Conservation (phyloP, 2,329 filamentous ascomycete species). For the Orbilia blumenaviensis region DNA sequence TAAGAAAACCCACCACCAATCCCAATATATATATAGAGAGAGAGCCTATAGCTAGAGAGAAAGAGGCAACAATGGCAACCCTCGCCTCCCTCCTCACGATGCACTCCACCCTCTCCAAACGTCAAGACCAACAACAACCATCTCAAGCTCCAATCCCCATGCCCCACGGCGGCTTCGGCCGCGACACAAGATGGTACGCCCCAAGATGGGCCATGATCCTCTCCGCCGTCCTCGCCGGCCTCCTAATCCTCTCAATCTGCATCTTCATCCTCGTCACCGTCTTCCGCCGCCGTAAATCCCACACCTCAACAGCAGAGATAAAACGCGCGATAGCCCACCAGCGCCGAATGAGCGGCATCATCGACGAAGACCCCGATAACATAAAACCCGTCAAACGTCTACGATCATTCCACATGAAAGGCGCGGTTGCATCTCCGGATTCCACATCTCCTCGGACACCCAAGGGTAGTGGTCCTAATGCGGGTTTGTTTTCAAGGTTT, state of each 20-base stretch:
- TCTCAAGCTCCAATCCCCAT: constrained; percentile 47
- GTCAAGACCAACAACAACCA: constrained; percentile 29
- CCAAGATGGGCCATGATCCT: constrained; percentile 50
- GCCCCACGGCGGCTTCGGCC: constrained; percentile 47
- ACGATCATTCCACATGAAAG: constrained; percentile 48
- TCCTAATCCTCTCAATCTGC: constrained; percentile 7
- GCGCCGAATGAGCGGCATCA: constrained; percentile 41
- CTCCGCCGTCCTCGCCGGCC: constrained; percentile 19
- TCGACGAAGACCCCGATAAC: constrained; percentile 37
- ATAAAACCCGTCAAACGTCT: constrained; percentile 51
- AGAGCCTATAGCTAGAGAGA: too few species aligned
- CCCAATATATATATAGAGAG: not conserved
- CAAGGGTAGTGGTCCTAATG: constrained; percentile 17
- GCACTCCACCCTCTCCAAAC: constrained; percentile 38
- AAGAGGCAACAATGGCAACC: constrained; percentile 17
- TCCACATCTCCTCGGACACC: constrained; percentile 23
- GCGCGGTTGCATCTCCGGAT: constrained; percentile 14
- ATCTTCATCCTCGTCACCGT: constrained; percentile 2
- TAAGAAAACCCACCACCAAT: not conserved
- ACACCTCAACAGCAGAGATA: constrained; percentile 29
- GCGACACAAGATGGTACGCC: constrained; percentile 22
- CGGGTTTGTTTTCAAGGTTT: constrained; percentile 32
- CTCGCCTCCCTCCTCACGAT: constrained; percentile 31
- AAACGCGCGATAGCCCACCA: constrained; percentile 41
- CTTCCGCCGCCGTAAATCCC: constrained; percentile 6